phyloP scores from a whole-genome alignment of 306 rosid species.

The Cucurbita maxima region DNA sequence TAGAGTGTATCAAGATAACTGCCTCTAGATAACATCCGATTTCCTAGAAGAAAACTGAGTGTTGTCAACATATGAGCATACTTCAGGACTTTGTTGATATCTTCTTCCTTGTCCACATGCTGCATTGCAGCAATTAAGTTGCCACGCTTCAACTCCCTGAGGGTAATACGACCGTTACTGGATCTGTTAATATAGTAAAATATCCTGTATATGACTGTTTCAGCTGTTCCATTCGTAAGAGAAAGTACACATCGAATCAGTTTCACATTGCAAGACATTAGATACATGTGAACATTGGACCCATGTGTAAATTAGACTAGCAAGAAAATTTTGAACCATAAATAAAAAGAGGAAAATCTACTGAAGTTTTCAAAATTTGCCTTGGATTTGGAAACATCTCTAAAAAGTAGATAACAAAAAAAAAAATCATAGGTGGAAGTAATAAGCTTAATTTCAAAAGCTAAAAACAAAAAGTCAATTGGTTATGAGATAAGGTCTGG shows the following conservation, averaged over 20 bases:
- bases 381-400: background rate
- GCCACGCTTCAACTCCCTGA: slow-evolving; percentile 91
- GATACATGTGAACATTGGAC: background rate
- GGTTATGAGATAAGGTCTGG: background rate
- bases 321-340: background rate
- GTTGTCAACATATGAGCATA: slow-evolving; percentile 13
- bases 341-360: background rate
- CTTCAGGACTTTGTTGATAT: slow-evolving; percentile 96
- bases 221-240: slow-evolving; percentile 62
- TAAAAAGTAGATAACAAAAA: background rate
- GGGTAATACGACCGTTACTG: slow-evolving; percentile 68
- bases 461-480: too few species aligned
- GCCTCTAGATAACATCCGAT: background rate
- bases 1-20: background rate
- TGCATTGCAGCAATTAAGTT: slow-evolving; percentile 93
- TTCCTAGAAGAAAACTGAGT: background rate
- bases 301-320: background rate
- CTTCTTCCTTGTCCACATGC: slow-evolving; percentile 97
- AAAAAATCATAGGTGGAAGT: background rate
- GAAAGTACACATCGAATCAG: slow-evolving; percentile 1
- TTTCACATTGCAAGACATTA: background rate
- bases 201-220: slow-evolving; percentile 95
- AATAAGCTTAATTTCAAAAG: too few species aligned
- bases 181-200: slow-evolving; percentile 88
- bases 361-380: background rate